Evolutionary conservation across 371 early-diverging fungal species (phyloP).

Genomic region (Coemansia sp.): DNA sequence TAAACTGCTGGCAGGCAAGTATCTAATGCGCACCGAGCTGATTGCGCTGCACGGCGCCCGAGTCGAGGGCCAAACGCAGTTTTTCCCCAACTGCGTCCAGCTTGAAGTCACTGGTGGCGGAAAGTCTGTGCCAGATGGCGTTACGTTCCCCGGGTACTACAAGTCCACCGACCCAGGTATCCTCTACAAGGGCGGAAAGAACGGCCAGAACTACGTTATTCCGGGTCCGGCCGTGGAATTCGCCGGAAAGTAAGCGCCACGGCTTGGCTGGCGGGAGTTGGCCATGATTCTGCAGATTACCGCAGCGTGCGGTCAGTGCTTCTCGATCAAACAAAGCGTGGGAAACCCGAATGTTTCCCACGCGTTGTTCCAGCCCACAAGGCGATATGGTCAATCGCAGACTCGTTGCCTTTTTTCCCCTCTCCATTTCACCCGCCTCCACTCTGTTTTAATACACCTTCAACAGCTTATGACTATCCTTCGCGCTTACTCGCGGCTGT

Average conservation of each 20-base stretch:
- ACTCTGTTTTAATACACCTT: no score
- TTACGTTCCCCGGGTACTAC: conserved; percentile 23
- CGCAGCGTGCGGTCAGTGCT: no score
- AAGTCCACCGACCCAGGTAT: conserved; percentile 18
- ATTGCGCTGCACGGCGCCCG: conserved; percentile 5
- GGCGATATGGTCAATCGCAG: no score
- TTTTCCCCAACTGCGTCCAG: conserved; percentile 5
- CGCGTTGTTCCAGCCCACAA: no score
- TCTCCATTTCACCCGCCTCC: no score
- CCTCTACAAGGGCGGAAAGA: not conserved
- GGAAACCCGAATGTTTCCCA: no score
- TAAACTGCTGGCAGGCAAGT: not conserved
- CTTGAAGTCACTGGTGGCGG: not conserved
- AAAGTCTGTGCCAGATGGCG: not conserved
- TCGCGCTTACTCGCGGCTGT: not conserved
- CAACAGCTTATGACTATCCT: no score
- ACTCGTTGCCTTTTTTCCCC: no score
- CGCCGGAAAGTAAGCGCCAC: no score
- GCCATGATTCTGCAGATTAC: no score
- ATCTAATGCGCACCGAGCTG: not conserved
- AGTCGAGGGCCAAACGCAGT: not conserved
- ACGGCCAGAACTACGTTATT: conserved; percentile 2
- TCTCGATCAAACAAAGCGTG: no score
- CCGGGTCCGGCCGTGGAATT: conserved; percentile 3
- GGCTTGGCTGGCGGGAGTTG: no score